Percentiles rank a stretch among this genome's conserved stretches.
phyloP scores from a whole-genome alignment of 371 early-diverging fungal genomes.

The Haplosporangium sp. region DNA sequence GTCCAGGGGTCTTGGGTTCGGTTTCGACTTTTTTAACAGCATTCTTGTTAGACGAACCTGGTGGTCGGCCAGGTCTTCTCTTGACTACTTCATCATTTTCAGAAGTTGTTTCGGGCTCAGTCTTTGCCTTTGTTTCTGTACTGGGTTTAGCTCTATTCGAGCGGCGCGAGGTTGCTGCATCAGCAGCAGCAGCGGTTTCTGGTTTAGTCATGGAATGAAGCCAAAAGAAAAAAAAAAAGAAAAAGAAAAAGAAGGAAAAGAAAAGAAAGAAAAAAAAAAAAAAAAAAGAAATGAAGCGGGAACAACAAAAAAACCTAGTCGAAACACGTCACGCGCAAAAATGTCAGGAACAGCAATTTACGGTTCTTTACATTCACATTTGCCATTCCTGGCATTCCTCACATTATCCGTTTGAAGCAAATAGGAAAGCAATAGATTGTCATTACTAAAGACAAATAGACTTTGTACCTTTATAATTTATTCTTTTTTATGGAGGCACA shows the following conservation, averaged over 20 bases:
- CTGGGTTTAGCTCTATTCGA: constrained; percentile 6
- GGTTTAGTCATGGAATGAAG: constrained; percentile 3
- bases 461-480: no score
- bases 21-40: not conserved
- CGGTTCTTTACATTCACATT: no score
- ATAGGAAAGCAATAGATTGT: no score
- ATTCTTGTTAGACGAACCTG: constrained; percentile 6
- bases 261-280: not conserved
- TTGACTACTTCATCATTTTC: not conserved
- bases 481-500: not conserved
- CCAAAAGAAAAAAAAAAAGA: not conserved
- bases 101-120: constrained; percentile 5
- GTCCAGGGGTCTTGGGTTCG: not conserved
- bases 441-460: no score
- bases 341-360: no score
- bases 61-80: constrained; percentile 8
- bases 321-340: no score
- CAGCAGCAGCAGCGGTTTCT: not conserved
- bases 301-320: no score
- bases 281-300: no score
- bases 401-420: no score
- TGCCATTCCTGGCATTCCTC: no score
- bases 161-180: constrained; percentile 16
- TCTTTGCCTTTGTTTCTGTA: constrained; percentile 2
- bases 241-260: not conserved